phyloP scores from a whole-genome alignment of 305 asterid species.

The Plantago rigida region DNA sequence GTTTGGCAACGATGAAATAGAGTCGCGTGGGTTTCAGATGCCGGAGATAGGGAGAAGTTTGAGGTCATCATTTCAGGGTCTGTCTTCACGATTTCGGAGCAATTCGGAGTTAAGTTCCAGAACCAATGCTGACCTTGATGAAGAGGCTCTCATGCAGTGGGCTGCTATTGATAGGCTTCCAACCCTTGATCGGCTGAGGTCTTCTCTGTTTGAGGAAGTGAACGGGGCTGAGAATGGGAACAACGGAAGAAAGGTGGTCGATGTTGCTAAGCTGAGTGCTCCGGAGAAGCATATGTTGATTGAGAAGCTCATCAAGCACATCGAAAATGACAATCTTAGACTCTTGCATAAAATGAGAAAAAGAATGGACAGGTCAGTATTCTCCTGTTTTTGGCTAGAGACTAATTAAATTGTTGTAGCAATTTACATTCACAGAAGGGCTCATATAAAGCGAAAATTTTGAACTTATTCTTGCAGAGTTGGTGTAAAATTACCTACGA shows the following conservation, averaged over 20 bases:
- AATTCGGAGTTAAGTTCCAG: constrained; percentile 22
- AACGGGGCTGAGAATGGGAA: constrained; percentile 11
- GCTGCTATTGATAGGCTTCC: constrained; percentile 24
- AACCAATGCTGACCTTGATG: constrained; percentile 1
- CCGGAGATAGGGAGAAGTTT: constrained; percentile 15
- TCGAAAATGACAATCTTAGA: constrained; percentile 24
- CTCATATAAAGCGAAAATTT: background rate
- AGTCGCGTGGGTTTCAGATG: background rate
- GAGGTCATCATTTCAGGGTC: constrained; percentile 25
- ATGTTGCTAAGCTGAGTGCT: constrained; percentile 26
- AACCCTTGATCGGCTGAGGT: constrained; percentile 10
- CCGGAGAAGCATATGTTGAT: constrained; percentile 24
- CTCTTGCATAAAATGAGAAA: constrained; percentile 26
- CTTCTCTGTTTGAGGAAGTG: constrained; percentile 29
- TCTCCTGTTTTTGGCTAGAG: background rate
- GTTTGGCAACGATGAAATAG: background rate
- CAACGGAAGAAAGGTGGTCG: constrained; percentile 21
- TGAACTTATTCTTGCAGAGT: constrained; percentile 12
- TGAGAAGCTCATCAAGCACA: constrained; percentile 25
- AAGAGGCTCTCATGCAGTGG: constrained; percentile 16
- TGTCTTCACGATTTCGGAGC: constrained; percentile 29
- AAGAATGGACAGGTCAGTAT: constrained; percentile 36
- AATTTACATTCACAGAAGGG: background rate
- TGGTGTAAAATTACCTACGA: constrained; percentile 35
- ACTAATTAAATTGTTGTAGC: constrained; percentile 7